Conservation (phyloP, 1,284 basidiomycete species). For the Thecaphora thlaspeos region DNA sequence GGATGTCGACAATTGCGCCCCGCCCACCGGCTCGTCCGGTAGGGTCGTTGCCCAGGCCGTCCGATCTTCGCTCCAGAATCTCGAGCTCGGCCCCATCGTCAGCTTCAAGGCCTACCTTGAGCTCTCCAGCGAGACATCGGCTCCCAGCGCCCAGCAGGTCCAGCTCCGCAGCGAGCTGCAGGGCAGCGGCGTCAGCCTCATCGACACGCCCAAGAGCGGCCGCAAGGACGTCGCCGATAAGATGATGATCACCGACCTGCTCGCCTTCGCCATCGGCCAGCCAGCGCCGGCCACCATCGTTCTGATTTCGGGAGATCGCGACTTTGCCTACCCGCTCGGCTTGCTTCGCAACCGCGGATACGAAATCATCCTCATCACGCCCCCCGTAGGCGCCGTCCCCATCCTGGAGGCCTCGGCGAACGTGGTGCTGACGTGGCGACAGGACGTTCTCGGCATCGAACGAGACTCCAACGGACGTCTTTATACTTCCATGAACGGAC, state of each 20-base stretch:
- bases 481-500: slow-evolving; percentile 19
- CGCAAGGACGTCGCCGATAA: slow-evolving; percentile 51
- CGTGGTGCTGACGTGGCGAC: slow-evolving; percentile 44
- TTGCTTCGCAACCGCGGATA: slow-evolving; percentile 46
- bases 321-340: slow-evolving; percentile 51
- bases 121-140: slow-evolving; percentile 33
- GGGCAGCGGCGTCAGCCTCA: slow-evolving; percentile 48
- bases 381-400: slow-evolving; percentile 45
- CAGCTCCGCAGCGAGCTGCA: slow-evolving; percentile 48
- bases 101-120: slow-evolving; percentile 53
- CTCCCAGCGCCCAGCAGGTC: slow-evolving; percentile 34
- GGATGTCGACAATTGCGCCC: slow-evolving; percentile 51
- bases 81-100: slow-evolving; percentile 35
- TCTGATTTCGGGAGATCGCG: slow-evolving; percentile 48
- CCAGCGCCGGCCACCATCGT: slow-evolving; percentile 45
- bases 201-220: slow-evolving; percentile 50
- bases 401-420: slow-evolving; percentile 49
- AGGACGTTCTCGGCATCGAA: slow-evolving; percentile 47
- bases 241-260: slow-evolving; percentile 52
- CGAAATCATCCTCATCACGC: slow-evolving; percentile 42
- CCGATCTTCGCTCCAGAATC: slow-evolving; percentile 32
- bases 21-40: slow-evolving; percentile 46
- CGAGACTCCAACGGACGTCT: slow-evolving; percentile 31
- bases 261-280: slow-evolving; percentile 49
- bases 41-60: slow-evolving; percentile 38